Evolutionary conservation across 257 asterid genomes (phyloP), one percentile per base, ranked within the genome.

Genomic region (Lycium barbarum): DNA sequence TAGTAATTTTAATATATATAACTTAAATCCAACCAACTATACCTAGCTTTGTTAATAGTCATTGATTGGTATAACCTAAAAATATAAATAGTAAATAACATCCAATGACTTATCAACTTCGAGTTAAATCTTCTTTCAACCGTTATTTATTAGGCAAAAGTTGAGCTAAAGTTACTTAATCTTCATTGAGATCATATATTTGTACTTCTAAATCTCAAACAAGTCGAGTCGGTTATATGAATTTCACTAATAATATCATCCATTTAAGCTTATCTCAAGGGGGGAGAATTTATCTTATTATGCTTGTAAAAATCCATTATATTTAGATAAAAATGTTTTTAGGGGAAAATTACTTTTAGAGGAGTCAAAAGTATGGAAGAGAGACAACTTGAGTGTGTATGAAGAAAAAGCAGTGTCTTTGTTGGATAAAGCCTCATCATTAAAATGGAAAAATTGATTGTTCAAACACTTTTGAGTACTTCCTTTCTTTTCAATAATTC

Each of bases 291-390:
- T 13, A 55, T 57, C 22, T 17, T 57, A 15, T 57, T 57, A 57
- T 57, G 20, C 9, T 15, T 15, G 62, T 15, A 20, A 61, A 5
- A 63, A 22, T 63, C 9, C 40, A 26, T 63, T 15, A 63, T 63
- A n/a, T 15, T 63, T 59, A 10, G 15, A 63, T 10, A 3, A 4
- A 63, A 63, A 3, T 22, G 35, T 22, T 63, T 2, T 5, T 63
- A 3, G 38, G 70, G 0, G 3, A 2, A 59, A 61, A 8, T 62
- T 62, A 62, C 68, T 62, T 62, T 62, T 22, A 20, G 33, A 20
- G 6, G 68, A 62, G 68, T 72, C 81, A 73, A 73, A 73, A 20
- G 61, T 9, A 72, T 73, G 40, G 43, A 73, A 73, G 81, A 73
- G 61, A 47, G 81, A 73, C 81, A 73, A 47, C 81, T 73, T 49